Base-by-base conservation (phyloP, 1,284 basidiomycete species). In the Leccinum pachyderme region DNA sequence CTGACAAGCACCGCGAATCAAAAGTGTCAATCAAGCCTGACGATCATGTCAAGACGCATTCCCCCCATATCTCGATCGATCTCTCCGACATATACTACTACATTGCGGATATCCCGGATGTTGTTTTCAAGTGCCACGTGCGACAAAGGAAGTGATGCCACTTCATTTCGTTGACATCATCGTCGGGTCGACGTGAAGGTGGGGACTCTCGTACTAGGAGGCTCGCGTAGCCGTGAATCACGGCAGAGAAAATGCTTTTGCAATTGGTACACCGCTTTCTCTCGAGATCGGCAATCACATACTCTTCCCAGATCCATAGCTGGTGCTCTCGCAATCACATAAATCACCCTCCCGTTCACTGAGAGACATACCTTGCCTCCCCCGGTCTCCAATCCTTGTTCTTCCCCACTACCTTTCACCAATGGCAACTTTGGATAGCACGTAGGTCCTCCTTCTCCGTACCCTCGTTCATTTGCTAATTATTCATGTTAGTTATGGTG, bases 401-500 rank as follows among this genome's bases (percentile, higher is more conserved):
- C 8, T 28, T 24, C 4, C 37, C 2, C 13, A 2, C 31, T 9
- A 41, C n/a, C 13, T 50, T 12, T n/a, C 35, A 33, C 5, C 43
- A 22, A 70, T 67, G 66, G 24, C 1, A 25, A 5, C 2, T 12
- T 44, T 63, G 18, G 58, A 67, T 9, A 33, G 46, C 12, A 65
- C 63, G 65, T 66, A 49, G 37, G 61, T 52, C 31, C 29, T 8
- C n/a, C 5, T 22, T 25, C 45, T 31, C 27, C 9, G 5, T 18
- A n/a, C 1, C 7, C 0, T 12, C n/a, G 15, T 4, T 49, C 29
- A 11, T 13, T 29, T 4, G n/a, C 24, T 50, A 33, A 52, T 15
- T 13, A 47, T 24, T 15, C 11, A 13, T 13, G 25, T 3, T 12
- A 82, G 82, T 25, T 63, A 79, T 53, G 82, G 82, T 9, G 80